phyloP scores from a whole-genome alignment of 2,329 filamentous ascomycete genomes.

The Alternaria sp. region DNA sequence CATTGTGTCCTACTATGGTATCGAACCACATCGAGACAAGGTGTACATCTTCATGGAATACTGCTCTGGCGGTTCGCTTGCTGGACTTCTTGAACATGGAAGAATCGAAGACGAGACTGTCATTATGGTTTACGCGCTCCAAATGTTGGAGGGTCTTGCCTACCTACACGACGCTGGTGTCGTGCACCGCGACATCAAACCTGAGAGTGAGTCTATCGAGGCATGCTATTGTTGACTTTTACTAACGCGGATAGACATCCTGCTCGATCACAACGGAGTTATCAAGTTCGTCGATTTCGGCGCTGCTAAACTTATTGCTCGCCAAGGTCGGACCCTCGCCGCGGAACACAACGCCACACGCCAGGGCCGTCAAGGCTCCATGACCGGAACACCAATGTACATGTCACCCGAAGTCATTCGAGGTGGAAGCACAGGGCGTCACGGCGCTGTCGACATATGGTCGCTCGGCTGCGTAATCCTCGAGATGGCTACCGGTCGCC shows the following conservation, averaged over 20 bases:
- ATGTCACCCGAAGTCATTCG: conserved; percentile 99
- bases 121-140: conserved; percentile 94
- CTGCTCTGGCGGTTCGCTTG: conserved; percentile 92
- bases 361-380: conserved; percentile 75
- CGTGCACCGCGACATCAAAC: conserved; percentile 96
- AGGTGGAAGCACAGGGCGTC: conserved; percentile 74
- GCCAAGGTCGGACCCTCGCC: conserved; percentile 87
- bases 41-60: conserved; percentile 99
- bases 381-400: conserved; percentile 99
- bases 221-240: background rate
- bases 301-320: conserved; percentile 94
- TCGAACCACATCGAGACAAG: conserved; percentile 97
- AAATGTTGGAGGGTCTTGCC: conserved; percentile 90
- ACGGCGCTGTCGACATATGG: conserved; percentile 94
- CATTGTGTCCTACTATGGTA: conserved; percentile 96
- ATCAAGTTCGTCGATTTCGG: conserved; percentile 99
- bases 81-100: conserved; percentile 89
- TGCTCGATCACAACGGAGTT: conserved; percentile 95
- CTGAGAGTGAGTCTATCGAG: conserved; percentile 76
- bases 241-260: conserved; percentile 68
- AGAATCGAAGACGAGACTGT: conserved; percentile 98
- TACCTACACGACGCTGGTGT: conserved; percentile 94
- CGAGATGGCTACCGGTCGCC: conserved; percentile 94
- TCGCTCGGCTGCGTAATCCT: conserved; percentile 95
- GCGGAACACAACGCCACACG: conserved; percentile 65